These are phyloP conservation scores for Linnemannia zychae DNA, from an alignment of 192 early-diverging fungal species.

Conservation along the genomic window DNA sequence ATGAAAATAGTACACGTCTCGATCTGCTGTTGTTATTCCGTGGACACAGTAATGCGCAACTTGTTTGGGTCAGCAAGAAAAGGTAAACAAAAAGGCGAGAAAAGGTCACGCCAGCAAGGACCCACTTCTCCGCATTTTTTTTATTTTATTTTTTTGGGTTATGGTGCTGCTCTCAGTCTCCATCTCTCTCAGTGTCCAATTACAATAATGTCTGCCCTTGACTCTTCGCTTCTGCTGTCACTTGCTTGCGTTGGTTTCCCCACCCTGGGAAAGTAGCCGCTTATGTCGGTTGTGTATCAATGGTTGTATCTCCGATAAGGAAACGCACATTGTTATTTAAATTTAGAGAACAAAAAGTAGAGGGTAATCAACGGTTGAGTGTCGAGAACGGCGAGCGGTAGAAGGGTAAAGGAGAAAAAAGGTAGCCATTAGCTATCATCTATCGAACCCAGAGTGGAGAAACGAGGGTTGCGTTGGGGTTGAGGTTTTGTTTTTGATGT, in stretches of 20 bases:
- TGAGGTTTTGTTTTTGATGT: no score
- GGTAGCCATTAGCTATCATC: neutral
- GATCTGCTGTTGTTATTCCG: neutral
- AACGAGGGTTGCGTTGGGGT: neutral
- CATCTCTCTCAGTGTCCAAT: neutral
- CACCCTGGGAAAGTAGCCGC: slow-evolving; percentile 9
- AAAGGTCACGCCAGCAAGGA: neutral
- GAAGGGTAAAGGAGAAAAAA: neutral
- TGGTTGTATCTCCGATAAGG: slow-evolving; percentile 3
- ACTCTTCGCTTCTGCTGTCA: neutral
- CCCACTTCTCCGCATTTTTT: neutral
- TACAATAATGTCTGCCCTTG: neutral
- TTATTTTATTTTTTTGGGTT: neutral
- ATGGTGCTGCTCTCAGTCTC: neutral
- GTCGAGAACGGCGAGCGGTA: neutral
- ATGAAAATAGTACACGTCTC: no score
- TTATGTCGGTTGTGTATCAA: neutral
- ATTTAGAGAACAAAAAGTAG: neutral
- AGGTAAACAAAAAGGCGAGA: neutral
- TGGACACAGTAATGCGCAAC: neutral
- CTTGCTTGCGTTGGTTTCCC: neutral
- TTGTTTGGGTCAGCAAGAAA: neutral
- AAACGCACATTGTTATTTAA: neutral
- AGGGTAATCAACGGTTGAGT: neutral
- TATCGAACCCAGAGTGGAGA: neutral